These are phyloP conservation scores for Dianthus caryophyllus DNA, from an alignment of 148 eudicot genomes.

Conservation along the genomic window DNA sequence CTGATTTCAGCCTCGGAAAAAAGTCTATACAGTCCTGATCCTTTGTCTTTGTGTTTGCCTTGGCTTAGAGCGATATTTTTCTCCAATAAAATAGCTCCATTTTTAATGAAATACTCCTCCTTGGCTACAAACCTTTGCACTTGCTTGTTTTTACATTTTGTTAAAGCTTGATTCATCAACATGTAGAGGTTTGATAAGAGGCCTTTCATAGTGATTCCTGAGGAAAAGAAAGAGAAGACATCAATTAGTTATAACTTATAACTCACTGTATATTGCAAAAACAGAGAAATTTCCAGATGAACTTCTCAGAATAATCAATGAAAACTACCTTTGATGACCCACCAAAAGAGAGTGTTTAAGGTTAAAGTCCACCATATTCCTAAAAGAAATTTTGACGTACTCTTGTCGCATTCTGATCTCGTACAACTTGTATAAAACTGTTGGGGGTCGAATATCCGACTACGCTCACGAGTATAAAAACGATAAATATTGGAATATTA, in stretches of 20 bases:
- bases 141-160: neutral
- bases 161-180: neutral
- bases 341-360: neutral
- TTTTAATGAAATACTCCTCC: slow-evolving; percentile 27
- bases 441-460: too few relatives aligned
- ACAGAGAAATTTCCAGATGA: neutral
- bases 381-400: neutral
- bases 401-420: neutral
- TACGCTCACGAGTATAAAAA: too few relatives aligned
- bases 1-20: slow-evolving; percentile 18
- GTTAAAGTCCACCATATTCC: too few relatives aligned
- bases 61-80: slow-evolving; percentile 22
- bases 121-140: neutral
- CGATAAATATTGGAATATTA: too few relatives aligned
- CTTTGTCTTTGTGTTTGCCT: slow-evolving; percentile 12
- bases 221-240: neutral
- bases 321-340: neutral
- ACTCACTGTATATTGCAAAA: neutral
- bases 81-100: slow-evolving; percentile 28
- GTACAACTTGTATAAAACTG: too few relatives aligned
- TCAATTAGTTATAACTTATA: neutral
- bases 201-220: neutral
- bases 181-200: neutral
- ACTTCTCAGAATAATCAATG: neutral
- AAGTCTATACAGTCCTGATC: slow-evolving; percentile 14